phyloP scores from a whole-genome alignment of 2,329 filamentous ascomycete species.

The Penicillium sp. region DNA sequence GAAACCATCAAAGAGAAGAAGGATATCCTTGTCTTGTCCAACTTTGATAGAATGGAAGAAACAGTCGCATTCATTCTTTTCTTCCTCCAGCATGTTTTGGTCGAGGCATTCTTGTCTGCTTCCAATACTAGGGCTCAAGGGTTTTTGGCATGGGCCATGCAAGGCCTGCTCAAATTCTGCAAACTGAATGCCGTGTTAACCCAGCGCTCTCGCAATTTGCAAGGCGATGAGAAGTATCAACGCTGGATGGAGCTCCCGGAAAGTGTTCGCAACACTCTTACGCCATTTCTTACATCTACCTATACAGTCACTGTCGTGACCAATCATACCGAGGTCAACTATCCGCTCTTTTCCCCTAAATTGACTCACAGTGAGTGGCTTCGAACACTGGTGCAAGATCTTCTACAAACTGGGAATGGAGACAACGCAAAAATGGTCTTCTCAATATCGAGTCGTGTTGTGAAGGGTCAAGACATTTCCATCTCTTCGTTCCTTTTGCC shows the following conservation, averaged over 20 bases:
- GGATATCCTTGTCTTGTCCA: slow-evolving; percentile 81
- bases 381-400: slow-evolving; percentile 72
- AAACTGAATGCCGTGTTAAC: slow-evolving; percentile 63
- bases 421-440: slow-evolving; percentile 75
- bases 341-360: slow-evolving; percentile 72
- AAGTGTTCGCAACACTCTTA: slow-evolving; percentile 73
- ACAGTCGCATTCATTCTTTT: slow-evolving; percentile 82
- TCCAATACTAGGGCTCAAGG: slow-evolving; percentile 85
- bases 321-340: slow-evolving; percentile 55
- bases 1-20: slow-evolving; percentile 75
- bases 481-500: slow-evolving; percentile 87
- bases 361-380: slow-evolving; percentile 79
- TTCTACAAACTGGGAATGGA: slow-evolving; percentile 75
- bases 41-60: slow-evolving; percentile 76
- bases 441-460: slow-evolving; percentile 73
- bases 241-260: slow-evolving; percentile 80
- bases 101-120: slow-evolving; percentile 86
- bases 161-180: slow-evolving; percentile 78
- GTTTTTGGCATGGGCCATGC: slow-evolving; percentile 91
- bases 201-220: slow-evolving; percentile 52
- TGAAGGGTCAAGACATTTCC: slow-evolving; percentile 79
- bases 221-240: slow-evolving; percentile 61
- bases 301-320: slow-evolving; percentile 69
- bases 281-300: slow-evolving; percentile 80
- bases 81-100: slow-evolving; percentile 79